Evolutionary conservation across 306 rosid genomes (phyloP), one percentile per base, ranked within the genome.

Genomic region (Cucurbita ficifolia): DNA sequence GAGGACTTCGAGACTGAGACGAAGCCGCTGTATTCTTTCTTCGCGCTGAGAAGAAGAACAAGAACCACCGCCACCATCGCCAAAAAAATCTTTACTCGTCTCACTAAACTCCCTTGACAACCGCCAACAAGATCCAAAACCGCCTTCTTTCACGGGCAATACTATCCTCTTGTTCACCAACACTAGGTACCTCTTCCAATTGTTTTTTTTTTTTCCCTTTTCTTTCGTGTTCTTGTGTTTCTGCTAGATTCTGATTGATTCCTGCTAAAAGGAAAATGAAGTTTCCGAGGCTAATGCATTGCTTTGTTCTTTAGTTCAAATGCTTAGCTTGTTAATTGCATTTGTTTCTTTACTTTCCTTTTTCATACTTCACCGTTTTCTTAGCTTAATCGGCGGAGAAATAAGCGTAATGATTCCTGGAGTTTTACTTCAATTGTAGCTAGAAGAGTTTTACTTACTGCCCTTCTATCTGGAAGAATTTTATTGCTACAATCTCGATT

Each of bases 11-110:
- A 63, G 78, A 65, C 58, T 53, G 38, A 68, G 77, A 75, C 76
- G 10, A 77, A 75, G 79, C 96, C 90, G 82, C 79, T 80, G 80
- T 75, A 76, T 71, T 35, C 82, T 70, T 86, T 79, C 82, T 49
- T 57, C 55, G 80, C 87, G 85, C 81, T 80, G 76, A 73, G 70
- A 75, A 10, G 43, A 17, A 60, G 14, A 62, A 62, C 48, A 62
- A 58, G 40, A 3, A 6, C 51, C 12, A 36, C 48, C 9, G 38
- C 22, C 1, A 13, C 69, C 45, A 75, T 78, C 81, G 74, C 79
- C 76, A 81, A 79, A 74, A 67, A 69, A 60, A 77, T 5, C n/a
- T 29, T 22, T 13, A 35, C 49, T n/a, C 68, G 53, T n/a, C 64
- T 64, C 71, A 7, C 6, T 5, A 38, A 33, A 52, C 75, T 61